Evolutionary conservation across 495 filamentous ascomycete species (phyloP), one percentile per base, ranked within the genome.

Genomic region (Penicillium crystallinum): DNA sequence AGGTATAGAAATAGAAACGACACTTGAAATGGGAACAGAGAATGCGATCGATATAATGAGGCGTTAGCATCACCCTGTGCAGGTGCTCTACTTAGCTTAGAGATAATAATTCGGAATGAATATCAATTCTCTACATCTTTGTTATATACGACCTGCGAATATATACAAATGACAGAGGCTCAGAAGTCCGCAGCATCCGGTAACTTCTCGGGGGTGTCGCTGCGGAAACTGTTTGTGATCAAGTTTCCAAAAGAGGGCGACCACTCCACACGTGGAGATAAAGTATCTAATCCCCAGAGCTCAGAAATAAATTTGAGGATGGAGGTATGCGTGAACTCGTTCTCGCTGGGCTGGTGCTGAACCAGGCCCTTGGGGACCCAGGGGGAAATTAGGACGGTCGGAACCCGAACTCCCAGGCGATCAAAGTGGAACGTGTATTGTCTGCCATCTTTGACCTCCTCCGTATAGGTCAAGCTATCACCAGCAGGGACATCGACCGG

Each of bases 321-420:
- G 6, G 72, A 75, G 23, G 73, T 73, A 38, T 73, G 72, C 1
- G 74, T 72, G 49, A 76, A 79, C 40, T 73, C 66, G 15, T 62
- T 67, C 0, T 59, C 58, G 11, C 35, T 51, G 1, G 68, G 64
- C 14, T 62, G 51, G 34, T 76, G 62, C 62, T 78, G 71, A 9
- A 79, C 64, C 3, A 62, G 14, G 0, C 74, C 75, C 55, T 75
- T 75, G 9, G 48, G 57, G 2, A 77, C 71, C 71, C 74, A 78
- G 2, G 76, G 76, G 4, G 76, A 79, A 43, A 77, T 77, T 8
- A 81, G 56, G 4, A 78, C 53, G 0, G 77, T 77, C 0, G 77
- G 77, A 10, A 79, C 70, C 11, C 77, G 72, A 23, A 75, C 59
- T 11, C 77, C 76, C n/a, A 78, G 67, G 36, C 77, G 70, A 57